Evolutionary conservation across 1,284 basidiomycete genomes (phyloP), one percentile per base, ranked within the genome.

Genomic region (Fomitopsis betulina): DNA sequence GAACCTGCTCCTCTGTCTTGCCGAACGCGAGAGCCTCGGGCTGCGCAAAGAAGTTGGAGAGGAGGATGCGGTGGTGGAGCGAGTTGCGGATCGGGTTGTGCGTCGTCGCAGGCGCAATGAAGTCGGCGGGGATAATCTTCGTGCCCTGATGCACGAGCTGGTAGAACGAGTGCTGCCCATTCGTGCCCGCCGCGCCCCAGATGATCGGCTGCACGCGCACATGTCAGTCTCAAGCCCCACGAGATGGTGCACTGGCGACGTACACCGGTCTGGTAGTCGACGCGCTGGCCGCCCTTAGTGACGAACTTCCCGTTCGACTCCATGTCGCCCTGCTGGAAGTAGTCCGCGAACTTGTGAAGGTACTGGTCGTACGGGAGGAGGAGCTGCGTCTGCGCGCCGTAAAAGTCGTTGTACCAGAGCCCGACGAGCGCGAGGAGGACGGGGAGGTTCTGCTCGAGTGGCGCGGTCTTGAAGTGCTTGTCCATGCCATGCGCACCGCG

Each of bases 261-360:
- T 76, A 93, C 91, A 45, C 96, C 97, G 55, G 96, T 99, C 79
- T 99, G 89, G 78, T 98, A 99, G 77, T 93, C 76, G 21, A 99
- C 96, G 55, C 91, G 89, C 63, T 93, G 81, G 21, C 96, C 96
- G 65, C 86, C 82, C 79, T 98, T 99, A 68, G 96, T 98, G 64
- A 98, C 83, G 61, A 86, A 93, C 81, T 99, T 99, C 62, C 96
- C 96, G 75, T 99, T 98, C 23, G 94, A 97, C 78, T 99, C 96
- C 96, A 99, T 99, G 76, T 99, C 96, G 50, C 96, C 96, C 79
- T 99, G 96, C 76, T 99, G 96, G 92, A 99, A 99, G 82, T 99
- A 99, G 77, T 98, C 96, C 57, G 96, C 96, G 71, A 99, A 99
- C 76, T 97, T 97, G 84, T 97, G 93, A 67, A 99, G 79, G 78